These are phyloP conservation scores for Cyclostephanos invisitatus DNA, from an alignment of 108 stramenopile genomes.

Conservation along the genomic window DNA sequence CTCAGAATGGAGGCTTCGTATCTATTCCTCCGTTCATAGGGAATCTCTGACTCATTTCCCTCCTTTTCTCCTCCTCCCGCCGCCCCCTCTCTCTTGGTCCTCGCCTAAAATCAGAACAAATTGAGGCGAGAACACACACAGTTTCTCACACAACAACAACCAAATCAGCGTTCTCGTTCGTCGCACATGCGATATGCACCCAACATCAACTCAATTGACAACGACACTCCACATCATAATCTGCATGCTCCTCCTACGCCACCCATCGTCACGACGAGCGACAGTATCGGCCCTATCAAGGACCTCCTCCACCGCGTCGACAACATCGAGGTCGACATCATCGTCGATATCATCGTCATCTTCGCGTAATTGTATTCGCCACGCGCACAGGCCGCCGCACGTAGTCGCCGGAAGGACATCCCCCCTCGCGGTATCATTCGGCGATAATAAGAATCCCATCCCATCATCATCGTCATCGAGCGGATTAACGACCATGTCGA, in stretches of 20 bases:
- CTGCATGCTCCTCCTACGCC: conserved; percentile 9
- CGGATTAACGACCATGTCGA: conserved; percentile 38
- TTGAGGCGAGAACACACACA: no score
- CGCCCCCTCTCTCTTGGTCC: no score
- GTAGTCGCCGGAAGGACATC: neutral
- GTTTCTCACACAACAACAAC: no score
- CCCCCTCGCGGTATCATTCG: neutral
- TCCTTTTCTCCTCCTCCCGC: no score
- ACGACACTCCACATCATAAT: neutral
- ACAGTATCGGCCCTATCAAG: neutral
- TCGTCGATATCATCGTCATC: neutral
- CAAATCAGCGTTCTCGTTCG: neutral
- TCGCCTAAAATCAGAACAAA: no score
- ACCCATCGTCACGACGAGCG: conserved; percentile 1
- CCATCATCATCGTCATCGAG: conserved; percentile 23
- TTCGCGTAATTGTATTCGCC: neutral
- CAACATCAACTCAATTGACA: neutral
- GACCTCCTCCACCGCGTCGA: neutral
- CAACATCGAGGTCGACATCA: neutral
- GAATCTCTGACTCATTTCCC: no score
- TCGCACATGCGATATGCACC: neutral
- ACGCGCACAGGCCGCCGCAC: neutral
- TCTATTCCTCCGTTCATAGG: no score
- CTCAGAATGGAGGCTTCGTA: no score
- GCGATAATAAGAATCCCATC: neutral